phyloP scores from a whole-genome alignment of 2,329 filamentous ascomycete species.

The Talaromyces sp. region DNA sequence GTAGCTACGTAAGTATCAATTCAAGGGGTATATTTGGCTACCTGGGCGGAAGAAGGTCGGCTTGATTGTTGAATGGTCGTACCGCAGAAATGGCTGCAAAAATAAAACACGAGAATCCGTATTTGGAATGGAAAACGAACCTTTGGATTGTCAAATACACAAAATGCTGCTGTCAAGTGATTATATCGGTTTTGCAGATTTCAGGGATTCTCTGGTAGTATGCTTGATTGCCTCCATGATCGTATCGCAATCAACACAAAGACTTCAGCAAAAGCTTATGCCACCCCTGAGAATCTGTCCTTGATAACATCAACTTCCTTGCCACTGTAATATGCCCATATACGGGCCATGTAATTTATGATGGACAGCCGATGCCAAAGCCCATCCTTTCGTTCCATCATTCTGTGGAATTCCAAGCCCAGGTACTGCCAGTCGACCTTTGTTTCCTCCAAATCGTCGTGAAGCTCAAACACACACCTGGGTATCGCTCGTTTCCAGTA shows the following conservation, averaged over 20 bases:
- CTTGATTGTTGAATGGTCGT: background rate
- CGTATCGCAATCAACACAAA: background rate
- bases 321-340: background rate
- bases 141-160: background rate
- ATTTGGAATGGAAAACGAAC: background rate
- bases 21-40: no score
- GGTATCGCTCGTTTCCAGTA: slow-evolving; percentile 4
- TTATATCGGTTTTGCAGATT: background rate
- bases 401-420: slow-evolving; percentile 6
- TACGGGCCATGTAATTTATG: slow-evolving; percentile 1
- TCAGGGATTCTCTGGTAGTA: background rate
- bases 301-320: background rate
- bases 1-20: no score
- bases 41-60: background rate
- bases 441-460: background rate
- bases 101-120: background rate
- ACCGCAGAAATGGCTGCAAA: background rate
- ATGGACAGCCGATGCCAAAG: background rate
- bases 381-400: slow-evolving; percentile 1
- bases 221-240: background rate
- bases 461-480: slow-evolving; percentile 2
- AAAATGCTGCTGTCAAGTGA: background rate
- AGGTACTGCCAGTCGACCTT: slow-evolving; percentile 12
- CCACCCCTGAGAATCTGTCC: background rate
- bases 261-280: background rate